Base-by-base conservation (phyloP, 495 filamentous ascomycete genomes). In the Pseudoneurospora amorphoporcata region DNA sequence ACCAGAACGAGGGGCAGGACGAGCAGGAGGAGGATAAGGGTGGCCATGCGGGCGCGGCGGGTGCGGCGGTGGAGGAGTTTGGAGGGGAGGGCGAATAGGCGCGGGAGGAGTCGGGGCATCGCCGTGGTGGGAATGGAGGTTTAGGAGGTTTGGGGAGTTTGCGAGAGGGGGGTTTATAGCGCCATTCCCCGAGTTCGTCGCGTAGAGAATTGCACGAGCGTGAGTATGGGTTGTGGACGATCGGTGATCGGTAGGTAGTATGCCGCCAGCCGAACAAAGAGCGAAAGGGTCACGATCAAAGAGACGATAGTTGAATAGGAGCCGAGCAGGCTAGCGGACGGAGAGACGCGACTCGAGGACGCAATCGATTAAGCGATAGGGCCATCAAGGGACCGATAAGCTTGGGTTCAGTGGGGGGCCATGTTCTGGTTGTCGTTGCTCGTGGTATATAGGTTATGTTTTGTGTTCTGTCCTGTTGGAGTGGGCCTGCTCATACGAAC, bases 21-120 rank as follows among this genome's bases (percentile, higher is more conserved):
- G 70, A 85, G 43, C 12, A 86, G 77, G 45, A 82, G 71, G 72
- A 90, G 69, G 70, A 90, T 74, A 75, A 92, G 87, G 69, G 86
- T 84, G 38, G 82, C 77, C 80, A 89, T 83, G 73, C 88, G 82
- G 73, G 81, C 82, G 70, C 88, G 86, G 68, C 88, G 86, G 47
- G 86, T 85, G 72, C 85, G 84, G 70, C 86, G 85, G 76, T 83
- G 84, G 70, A 88, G 85, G 68, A 87, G 76, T 73, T 80, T 84
- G 65, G 82, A 82, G 68, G 86, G 86, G 35, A 87, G 81, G 53
- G 53, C 12, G 53, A 84, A 83, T 77, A 88, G 77, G 71, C 74
- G 76, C 68, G 78, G 79, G 74, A 84, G 65, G 71, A 78, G 79
- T 77, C 83, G 69, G 32, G 29, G 39, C 53, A 73, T 61, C 19